A percentile compares a stretch with the other conserved stretches of the same genome.
These are phyloP conservation scores for Dryadomyces sulphureus DNA, from an alignment of 2,329 filamentous ascomycete species.

Conservation along the genomic window DNA sequence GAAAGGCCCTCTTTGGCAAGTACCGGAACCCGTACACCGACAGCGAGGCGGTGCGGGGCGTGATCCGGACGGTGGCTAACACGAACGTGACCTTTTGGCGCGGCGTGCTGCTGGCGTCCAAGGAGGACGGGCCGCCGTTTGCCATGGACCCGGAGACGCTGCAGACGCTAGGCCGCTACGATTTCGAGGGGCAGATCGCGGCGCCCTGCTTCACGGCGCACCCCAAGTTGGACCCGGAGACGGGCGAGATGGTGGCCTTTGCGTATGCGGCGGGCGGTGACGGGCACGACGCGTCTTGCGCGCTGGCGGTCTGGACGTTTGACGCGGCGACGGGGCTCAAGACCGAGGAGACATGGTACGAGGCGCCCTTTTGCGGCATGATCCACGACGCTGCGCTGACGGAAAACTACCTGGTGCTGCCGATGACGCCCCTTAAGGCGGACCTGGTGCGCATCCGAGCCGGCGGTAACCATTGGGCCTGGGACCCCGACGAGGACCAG, in stretches of 20 bases:
- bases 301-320: constrained; percentile 32
- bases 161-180: constrained; percentile 33
- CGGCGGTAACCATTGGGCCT: constrained; percentile 35
- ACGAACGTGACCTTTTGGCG: constrained; percentile 46
- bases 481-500: constrained; percentile 38
- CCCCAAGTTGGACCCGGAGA: constrained; percentile 35
- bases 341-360: constrained; percentile 31
- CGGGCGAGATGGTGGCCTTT: constrained; percentile 35
- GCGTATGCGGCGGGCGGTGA: constrained; percentile 32
- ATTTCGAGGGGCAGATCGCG: constrained; percentile 34
- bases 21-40: constrained; percentile 45
- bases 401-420: constrained; percentile 31
- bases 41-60: constrained; percentile 36
- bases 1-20: constrained; percentile 31
- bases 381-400: constrained; percentile 34
- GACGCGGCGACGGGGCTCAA: constrained; percentile 24
- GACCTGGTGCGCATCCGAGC: constrained; percentile 25
- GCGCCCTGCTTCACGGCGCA: constrained; percentile 35
- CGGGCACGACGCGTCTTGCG: constrained; percentile 24
- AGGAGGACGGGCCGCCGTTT: constrained; percentile 38
- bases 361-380: constrained; percentile 35
- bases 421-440: constrained; percentile 32
- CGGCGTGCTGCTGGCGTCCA: constrained; percentile 37
- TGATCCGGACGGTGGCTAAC: constrained; percentile 41
- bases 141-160: constrained; percentile 34